phyloP scores from a whole-genome alignment of 805 yeast species.

The Starmerella floris region DNA sequence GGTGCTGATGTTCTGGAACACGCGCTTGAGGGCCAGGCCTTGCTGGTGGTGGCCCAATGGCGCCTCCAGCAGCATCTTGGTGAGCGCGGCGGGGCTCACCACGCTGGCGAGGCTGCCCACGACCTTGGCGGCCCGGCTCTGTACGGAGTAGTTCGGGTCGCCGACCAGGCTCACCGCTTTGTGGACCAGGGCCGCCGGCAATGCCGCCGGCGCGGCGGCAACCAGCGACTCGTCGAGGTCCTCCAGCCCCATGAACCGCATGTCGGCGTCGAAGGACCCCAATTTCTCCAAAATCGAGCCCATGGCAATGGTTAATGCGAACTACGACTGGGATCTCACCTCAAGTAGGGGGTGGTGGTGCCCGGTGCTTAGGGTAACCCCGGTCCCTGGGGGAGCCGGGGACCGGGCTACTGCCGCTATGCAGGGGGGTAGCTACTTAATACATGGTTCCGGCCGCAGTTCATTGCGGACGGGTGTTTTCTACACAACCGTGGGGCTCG shows the following conservation, averaged over 20 bases:
- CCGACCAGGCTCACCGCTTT: conserved; percentile 35
- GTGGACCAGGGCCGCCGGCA: conserved; percentile 27
- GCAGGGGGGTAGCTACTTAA: too few species aligned
- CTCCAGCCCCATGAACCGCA: conserved; percentile 72
- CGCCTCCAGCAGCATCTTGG: neutral
- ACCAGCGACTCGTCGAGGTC: conserved; percentile 31
- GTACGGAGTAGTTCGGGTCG: conserved; percentile 60
- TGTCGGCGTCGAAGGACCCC: conserved; percentile 47
- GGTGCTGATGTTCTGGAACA: neutral
- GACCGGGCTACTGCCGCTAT: too few species aligned
- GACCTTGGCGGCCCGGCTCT: conserved; percentile 56
- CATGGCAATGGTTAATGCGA: too few species aligned
- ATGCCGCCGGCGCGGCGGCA: conserved; percentile 21
- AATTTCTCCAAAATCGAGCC: conserved; percentile 16
- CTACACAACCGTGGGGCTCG: too few species aligned
- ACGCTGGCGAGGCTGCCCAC: conserved; percentile 29
- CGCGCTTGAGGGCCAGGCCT: conserved; percentile 5
- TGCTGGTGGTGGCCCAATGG: neutral
- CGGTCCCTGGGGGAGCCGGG: too few species aligned
- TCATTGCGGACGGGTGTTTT: too few species aligned
- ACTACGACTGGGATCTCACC: too few species aligned
- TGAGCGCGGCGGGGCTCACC: neutral
- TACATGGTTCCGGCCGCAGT: too few species aligned
- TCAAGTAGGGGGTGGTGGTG: too few species aligned
- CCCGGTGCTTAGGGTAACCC: too few species aligned